Conservation (phyloP, 2,329 filamentous ascomycete species). For the Fusarium sp. region DNA sequence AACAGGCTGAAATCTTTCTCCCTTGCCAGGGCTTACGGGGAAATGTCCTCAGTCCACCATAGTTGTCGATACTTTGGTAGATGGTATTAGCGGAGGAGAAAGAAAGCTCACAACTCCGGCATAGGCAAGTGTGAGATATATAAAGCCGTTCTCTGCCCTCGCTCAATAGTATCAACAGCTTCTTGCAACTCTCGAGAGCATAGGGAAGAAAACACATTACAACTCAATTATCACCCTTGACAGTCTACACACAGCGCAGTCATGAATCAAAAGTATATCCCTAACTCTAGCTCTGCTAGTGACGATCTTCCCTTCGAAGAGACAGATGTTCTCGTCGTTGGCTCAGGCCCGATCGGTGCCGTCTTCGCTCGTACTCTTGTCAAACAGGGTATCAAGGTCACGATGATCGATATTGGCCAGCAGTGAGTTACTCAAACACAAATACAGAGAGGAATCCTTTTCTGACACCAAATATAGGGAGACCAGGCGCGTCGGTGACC, state of each 20-base stretch:
- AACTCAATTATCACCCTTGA: neutral
- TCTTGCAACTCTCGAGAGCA: no score
- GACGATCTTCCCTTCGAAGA: rapidly evolving
- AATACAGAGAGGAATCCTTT: neutral
- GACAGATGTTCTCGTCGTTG: constrained; percentile 11
- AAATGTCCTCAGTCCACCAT: no score
- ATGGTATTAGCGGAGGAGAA: no score
- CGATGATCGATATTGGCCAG: constrained; percentile 16
- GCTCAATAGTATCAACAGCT: no score
- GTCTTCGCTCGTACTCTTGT: constrained; percentile 12
- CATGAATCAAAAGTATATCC: neutral
- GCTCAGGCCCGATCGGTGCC: constrained; percentile 15
- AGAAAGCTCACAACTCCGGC: no score
- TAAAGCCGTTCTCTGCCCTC: no score
- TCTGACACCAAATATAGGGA: neutral
- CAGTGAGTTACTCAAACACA: neutral
- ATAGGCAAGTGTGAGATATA: no score
- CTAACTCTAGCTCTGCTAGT: neutral
- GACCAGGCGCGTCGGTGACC: constrained; percentile 4
- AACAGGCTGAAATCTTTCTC: neutral
- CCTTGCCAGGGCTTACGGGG: no score
- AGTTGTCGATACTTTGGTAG: no score
- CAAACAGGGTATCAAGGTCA: constrained; percentile 8
- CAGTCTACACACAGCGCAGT: neutral
- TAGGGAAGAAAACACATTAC: no score